Percentiles rank a stretch among this genome's conserved stretches.
Evolutionary conservation across 345 rosid genomes (phyloP).

Genomic region (Euphorbia tirucalli): DNA sequence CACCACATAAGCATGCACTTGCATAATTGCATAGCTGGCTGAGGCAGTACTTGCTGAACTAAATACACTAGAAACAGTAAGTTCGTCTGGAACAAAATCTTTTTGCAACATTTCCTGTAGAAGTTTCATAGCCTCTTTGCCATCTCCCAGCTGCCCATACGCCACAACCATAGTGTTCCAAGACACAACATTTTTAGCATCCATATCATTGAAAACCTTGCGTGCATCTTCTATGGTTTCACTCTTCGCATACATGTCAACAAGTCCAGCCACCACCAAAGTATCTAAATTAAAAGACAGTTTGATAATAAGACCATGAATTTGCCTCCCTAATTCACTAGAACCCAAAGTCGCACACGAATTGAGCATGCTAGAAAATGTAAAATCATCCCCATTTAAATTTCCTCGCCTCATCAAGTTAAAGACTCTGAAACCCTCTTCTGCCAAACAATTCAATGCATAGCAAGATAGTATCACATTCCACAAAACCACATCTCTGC

Average conservation of each 20-base stretch:
- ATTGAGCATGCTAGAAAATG: constrained; percentile 58
- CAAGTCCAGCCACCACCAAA: constrained; percentile 55
- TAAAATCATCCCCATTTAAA: constrained; percentile 46
- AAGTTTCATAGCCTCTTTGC: constrained; percentile 52
- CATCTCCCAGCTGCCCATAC: constrained; percentile 49
- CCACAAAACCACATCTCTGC: constrained; percentile 59
- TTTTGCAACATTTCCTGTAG: constrained; percentile 39
- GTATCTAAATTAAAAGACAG: constrained; percentile 45
- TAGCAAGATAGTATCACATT: constrained; percentile 59
- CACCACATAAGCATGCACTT: constrained; percentile 44
- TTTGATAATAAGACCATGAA: constrained; percentile 48
- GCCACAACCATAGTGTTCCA: constrained; percentile 73
- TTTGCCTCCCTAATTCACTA: constrained; percentile 45
- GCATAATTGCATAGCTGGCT: constrained; percentile 40
- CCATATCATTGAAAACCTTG: constrained; percentile 52
- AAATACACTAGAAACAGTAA: constrained; percentile 55
- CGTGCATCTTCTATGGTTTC: constrained; percentile 40
- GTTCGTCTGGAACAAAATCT: constrained; percentile 51
- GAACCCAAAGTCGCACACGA: constrained; percentile 35
- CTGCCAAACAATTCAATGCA: constrained; percentile 40
- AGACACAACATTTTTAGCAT: constrained; percentile 50
- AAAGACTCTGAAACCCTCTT: constrained; percentile 44
- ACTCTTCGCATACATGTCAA: constrained; percentile 57
- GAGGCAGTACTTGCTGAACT: constrained; percentile 51
- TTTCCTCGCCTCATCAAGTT: constrained; percentile 43